phyloP scores from a whole-genome alignment of 257 asterid species.

The Verbascum thapsus region DNA sequence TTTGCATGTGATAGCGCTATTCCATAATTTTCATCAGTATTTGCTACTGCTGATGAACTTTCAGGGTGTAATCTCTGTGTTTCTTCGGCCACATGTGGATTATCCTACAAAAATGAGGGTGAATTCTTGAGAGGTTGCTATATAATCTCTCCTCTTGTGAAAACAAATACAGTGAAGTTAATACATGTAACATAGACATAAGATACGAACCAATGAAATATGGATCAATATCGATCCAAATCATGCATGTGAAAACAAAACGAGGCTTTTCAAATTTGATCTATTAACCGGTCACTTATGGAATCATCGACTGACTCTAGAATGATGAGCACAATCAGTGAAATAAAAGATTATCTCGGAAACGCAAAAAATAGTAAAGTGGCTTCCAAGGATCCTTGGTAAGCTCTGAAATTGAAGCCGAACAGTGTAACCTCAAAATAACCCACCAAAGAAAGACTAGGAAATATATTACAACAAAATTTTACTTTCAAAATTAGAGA shows the following conservation, averaged over 20 bases:
- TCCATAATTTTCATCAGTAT: constrained; percentile 20
- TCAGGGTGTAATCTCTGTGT: constrained; percentile 25
- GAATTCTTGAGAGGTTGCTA: constrained; percentile 22
- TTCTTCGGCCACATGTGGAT: constrained; percentile 26
- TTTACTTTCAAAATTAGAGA: background rate
- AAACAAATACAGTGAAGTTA: background rate
- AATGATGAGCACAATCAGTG: background rate
- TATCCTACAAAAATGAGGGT: constrained; percentile 35
- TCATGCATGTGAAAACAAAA: background rate
- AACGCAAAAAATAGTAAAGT: background rate
- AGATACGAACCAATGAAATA: background rate
- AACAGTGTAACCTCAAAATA: constrained; percentile 2
- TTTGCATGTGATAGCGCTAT: constrained; percentile 30
- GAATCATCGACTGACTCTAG: background rate
- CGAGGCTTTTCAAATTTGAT: background rate
- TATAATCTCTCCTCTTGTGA: constrained; percentile 8
- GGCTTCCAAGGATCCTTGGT: background rate
- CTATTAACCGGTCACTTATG: background rate
- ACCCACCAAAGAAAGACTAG: background rate
- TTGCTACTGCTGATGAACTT: constrained; percentile 33
- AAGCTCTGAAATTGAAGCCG: background rate
- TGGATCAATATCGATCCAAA: background rate
- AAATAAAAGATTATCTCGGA: background rate
- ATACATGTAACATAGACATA: constrained; percentile 5
- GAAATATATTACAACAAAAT: background rate